Base-by-base conservation (phyloP, 2,329 filamentous ascomycete genomes). In the Fusarium torreyae region DNA sequence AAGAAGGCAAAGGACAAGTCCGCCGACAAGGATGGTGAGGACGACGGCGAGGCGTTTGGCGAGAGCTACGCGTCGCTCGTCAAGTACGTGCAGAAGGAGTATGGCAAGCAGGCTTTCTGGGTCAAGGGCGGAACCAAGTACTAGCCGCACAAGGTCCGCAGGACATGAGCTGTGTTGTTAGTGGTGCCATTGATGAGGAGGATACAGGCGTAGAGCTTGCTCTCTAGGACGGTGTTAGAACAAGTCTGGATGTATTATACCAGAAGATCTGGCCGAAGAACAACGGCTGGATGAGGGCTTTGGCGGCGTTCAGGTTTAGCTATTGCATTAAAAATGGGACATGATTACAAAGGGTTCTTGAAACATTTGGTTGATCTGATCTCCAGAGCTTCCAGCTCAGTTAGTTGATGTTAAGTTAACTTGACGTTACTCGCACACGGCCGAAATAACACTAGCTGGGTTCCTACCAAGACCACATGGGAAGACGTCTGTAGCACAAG, bases 31-130 rank as follows among this genome's bases (percentile, higher is more conserved):
- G 82, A 81, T 22, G 82, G 79, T 45, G 85, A 85, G 71, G 84
- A 83, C 46, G 85, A 84, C 34, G 85, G 81, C 44, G 87, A 89
- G 80, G 88, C 88, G 67, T 92, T 90, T 74, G 83, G 82, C 69
- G 88, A 91, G 75, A 83, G 84, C 45, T 92, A 91, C 80, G 86
- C 87, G 77, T 87, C 90, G 59, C 81, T 91, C 60, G 85, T 89
- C 71, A 91, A 91, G 84, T 82, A 89, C 50, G 85, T 88, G 57
- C 85, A 90, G 82, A 91, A 91, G 83, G 88, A 91, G 84, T 84
- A 83, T 74, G 80, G 81, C 71, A 88, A 86, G 81, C 86, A 89
- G 81, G 81, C 81, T 65, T 84, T 85, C 75, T 83, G 83, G 81
- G 80, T 79, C 68, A 81, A 80, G 73, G 77, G 80, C 45, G 79